Conservation (phyloP, 179 eudicot species). For the Amaranthus tricolor region DNA sequence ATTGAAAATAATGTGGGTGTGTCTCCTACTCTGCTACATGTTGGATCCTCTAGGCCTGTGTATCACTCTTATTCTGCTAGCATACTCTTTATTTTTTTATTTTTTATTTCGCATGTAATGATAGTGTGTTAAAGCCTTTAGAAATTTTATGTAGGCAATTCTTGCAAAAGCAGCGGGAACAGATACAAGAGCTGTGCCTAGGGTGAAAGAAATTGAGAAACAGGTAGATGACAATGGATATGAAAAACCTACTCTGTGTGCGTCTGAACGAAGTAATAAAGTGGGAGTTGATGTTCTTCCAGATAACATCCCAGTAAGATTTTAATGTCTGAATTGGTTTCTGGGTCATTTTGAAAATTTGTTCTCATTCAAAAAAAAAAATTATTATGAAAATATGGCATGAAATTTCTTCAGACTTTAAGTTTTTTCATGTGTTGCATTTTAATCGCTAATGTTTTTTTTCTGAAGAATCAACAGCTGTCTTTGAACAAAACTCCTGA, state of each 20-base stretch:
- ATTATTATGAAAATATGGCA: neutral
- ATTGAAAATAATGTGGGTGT: neutral
- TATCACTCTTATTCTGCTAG: neutral
- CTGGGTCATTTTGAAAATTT: neutral
- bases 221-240: constrained; percentile 33
- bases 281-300: constrained; percentile 39
- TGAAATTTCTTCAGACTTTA: neutral
- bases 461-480: constrained; percentile 42
- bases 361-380: neutral
- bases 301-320: constrained; percentile 42
- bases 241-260: constrained; percentile 31
- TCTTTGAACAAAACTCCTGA: constrained; percentile 18
- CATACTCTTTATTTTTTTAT: neutral
- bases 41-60: neutral
- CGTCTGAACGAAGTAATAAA: constrained; percentile 42
- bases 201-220: constrained; percentile 39
- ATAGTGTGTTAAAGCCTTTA: neutral
- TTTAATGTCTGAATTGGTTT: neutral
- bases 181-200: constrained; percentile 32
- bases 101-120: neutral
- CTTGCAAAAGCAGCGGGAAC: constrained; percentile 62
- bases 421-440: neutral
- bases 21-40: neutral
- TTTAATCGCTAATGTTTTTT: constrained; percentile 8
- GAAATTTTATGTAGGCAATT: constrained; percentile 50